These are phyloP conservation scores for Oryza brachyantha DNA, from an alignment of 176 grass and related monocot genomes.

Conservation along the genomic window DNA sequence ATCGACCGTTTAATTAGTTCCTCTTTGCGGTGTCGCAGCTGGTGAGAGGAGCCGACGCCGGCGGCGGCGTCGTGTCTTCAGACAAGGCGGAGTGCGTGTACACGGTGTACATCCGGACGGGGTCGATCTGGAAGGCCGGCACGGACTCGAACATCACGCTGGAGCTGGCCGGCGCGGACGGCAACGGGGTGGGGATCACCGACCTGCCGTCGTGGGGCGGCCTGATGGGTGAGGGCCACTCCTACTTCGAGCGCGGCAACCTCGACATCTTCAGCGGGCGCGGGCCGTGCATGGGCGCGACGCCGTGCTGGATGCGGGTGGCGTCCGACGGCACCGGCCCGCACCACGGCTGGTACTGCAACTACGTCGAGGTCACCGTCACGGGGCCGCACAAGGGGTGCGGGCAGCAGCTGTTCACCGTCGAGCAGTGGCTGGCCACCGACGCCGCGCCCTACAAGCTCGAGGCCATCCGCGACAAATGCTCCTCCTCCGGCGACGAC, in stretches of 20 bases:
- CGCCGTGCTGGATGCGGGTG: slow-evolving; percentile 65
- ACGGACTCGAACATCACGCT: slow-evolving; percentile 81
- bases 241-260: slow-evolving; percentile 95
- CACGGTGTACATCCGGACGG: slow-evolving; percentile 85
- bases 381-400: slow-evolving; percentile 74
- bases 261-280: slow-evolving; percentile 98
- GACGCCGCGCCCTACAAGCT: slow-evolving; percentile 64
- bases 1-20: not conserved
- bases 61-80: not conserved
- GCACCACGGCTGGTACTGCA: slow-evolving; percentile 96
- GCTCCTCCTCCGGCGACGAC: slow-evolving; percentile 2
- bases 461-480: slow-evolving; percentile 46
- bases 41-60: not conserved
- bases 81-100: slow-evolving; percentile 71
- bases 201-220: slow-evolving; percentile 83
- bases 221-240: slow-evolving; percentile 50
- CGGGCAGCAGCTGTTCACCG: slow-evolving; percentile 66
- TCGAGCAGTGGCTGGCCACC: slow-evolving; percentile 92
- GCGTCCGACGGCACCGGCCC: slow-evolving; percentile 63
- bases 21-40: not conserved
- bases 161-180: slow-evolving; percentile 40
- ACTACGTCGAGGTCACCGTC: slow-evolving; percentile 83
- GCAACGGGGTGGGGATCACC: slow-evolving; percentile 50
- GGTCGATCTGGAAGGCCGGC: slow-evolving; percentile 77
- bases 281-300: slow-evolving; percentile 58